Evolutionary conservation across 164 flowering plant species (phyloP), one percentile per base, ranked within the genome.

Genomic region (Kalanchoe fedtschenkoi): DNA sequence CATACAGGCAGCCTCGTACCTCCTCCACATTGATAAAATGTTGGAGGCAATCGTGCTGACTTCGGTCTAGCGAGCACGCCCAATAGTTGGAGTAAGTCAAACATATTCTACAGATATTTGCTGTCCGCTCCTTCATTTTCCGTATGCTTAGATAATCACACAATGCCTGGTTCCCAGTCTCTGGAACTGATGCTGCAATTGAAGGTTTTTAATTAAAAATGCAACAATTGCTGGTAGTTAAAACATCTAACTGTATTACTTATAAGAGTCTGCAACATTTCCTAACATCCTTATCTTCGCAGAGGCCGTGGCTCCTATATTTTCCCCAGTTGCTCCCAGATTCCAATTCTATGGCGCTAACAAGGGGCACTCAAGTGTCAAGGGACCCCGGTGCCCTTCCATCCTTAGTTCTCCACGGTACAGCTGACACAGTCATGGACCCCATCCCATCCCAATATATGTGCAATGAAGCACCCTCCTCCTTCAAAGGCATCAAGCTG

Each of bases 11-110:
- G 89, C 99, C 61, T 83, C 85, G 0, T 66, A 72, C 69, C 82
- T 95, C n/a, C n/a, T n/a, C 33, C 79, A 71, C 60, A 79, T 95
- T 64, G 76, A 86, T 72, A 69, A 66, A 34, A 83, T 87, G 96
- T 47, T 88, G 60, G 95, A 85, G 66, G 99, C 97, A 60, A 76
- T 95, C 66, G 70, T 95, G 55, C 70, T 95, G 69, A 90, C 99
- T 38, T 90, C 99, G 54, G 99, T 95, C 32, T 87, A 80, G 76
- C 99, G 97, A 61, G 83, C 95, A 1, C 97, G 91, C 77, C 99
- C 99, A 0, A 82, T 95, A 29, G 96, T 95, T 28, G 89, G 85
- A 76, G 99, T 93, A 78, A 78, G 71, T n/a, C n/a, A n/a, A n/a
- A n/a, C n/a, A n/a, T n/a, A n/a, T n/a, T n/a, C n/a, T n/a, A n/a